A percentile compares a stretch with the other conserved stretches of the same genome.
Evolutionary conservation across 495 filamentous ascomycete genomes (phyloP).

Genomic region (Niebla homalea): DNA sequence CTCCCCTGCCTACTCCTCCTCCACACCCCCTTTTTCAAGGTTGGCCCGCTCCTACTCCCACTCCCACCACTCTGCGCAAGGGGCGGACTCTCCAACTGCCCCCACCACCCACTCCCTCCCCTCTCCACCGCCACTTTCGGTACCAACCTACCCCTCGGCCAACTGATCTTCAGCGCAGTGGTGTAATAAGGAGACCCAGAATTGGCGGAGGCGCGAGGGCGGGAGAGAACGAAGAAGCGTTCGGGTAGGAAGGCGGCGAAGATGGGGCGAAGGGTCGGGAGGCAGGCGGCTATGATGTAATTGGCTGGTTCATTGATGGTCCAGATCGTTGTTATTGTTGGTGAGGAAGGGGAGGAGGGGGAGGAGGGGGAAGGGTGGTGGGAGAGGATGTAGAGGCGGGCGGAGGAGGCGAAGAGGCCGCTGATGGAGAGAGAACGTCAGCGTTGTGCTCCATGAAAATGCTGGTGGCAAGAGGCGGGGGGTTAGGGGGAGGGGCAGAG

Average conservation of each 20-base stretch:
- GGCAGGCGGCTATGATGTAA: slow-evolving; percentile 33
- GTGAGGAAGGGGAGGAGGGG: slow-evolving; percentile 10
- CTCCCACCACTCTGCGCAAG: no score
- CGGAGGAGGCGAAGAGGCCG: slow-evolving; percentile 24
- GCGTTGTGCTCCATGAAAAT: background rate
- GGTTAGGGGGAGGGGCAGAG: no score
- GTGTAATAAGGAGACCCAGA: background rate
- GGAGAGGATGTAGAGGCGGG: slow-evolving; percentile 23
- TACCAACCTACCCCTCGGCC: slow-evolving; percentile 1
- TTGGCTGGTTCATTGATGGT: slow-evolving; percentile 31
- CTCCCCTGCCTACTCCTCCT: no score
- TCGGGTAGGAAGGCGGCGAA: slow-evolving; percentile 7
- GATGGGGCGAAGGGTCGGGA: slow-evolving; percentile 32
- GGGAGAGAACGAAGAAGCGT: slow-evolving; percentile 5
- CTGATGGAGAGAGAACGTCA: slow-evolving; percentile 12
- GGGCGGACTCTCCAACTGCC: no score
- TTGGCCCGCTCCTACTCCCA: no score
- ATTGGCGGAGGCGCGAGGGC: background rate
- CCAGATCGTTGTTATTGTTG: slow-evolving; percentile 24
- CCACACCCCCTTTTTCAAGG: no score
- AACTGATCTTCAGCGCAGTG: background rate
- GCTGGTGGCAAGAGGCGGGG: no score
- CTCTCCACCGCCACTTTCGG: background rate
- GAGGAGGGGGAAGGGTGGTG: background rate
- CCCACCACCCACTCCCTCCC: background rate